Evolutionary conservation across 495 filamentous ascomycete genomes (phyloP), one percentile per base, ranked within the genome.

Genomic region (Barbatosphaeria neglecta): DNA sequence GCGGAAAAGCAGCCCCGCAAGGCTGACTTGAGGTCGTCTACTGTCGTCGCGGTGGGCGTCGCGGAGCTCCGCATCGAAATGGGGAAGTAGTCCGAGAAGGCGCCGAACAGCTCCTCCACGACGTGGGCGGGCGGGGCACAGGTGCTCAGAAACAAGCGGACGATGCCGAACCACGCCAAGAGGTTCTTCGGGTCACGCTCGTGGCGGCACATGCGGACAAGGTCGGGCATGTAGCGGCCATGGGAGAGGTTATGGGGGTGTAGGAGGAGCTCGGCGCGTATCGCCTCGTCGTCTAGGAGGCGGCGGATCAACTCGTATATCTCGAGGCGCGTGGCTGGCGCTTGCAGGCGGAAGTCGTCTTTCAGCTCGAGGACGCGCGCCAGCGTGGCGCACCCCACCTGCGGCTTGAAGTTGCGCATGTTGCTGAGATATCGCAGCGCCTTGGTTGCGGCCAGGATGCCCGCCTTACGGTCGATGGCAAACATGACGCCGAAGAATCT

Each of bases 151-250:
- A 77, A 55, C 4, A 44, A 44, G 19, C 52, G 49, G 13, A 76
- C 52, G 20, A 66, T 64, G 15, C 56, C 55, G 48, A 78, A 77
- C 62, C 73, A 68, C 18, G 69, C 47, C 49, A 69, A 59, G 8
- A 78, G 59, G 47, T 72, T 73, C 27, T 57, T 53, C 0, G 74
- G 71, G 28, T 74, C 67, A 43, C 73, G 66, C 51, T 78, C 75
- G 24, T 58, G 61, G 41, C 57, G 60, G 44, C 67, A 73, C 10
- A 74, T 44, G 42, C 65, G 57, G 6, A 74, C 50, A 7, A 74
- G 55, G 28, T 61, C 57, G 41, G 60, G 47, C 23, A 66, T 59
- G 45, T 68, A 73, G 20, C 61, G 61, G 27, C 57, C 57, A 0
- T 67, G 58, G 9, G 52, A 27, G 17, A 63, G 64, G 41, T 72